phyloP scores from a whole-genome alignment of 148 eudicot genomes.

The Camellia japonica region DNA sequence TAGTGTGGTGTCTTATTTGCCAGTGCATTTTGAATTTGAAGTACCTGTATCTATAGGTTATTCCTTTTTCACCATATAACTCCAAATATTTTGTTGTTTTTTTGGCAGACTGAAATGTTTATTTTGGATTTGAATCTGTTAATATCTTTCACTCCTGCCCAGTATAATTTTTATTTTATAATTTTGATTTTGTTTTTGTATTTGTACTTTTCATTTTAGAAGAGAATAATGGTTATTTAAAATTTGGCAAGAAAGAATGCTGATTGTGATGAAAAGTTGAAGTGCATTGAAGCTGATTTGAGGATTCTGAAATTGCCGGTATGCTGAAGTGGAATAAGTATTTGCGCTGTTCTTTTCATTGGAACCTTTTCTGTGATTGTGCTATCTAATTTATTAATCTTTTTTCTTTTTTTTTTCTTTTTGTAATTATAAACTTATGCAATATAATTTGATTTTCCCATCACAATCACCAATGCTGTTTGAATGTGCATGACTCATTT shows the following conservation, averaged over 20 bases:
- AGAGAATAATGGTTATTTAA: conserved; percentile 5
- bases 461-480: too few species aligned
- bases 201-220: neutral
- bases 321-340: conserved; percentile 8
- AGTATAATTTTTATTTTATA: neutral
- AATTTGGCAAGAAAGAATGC: conserved; percentile 49
- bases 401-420: too few species aligned
- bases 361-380: neutral
- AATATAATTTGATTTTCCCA: too few species aligned
- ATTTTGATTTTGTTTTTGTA: neutral
- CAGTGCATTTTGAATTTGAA: neutral
- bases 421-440: too few species aligned
- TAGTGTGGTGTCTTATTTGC: neutral
- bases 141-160: neutral
- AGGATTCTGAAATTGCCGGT: conserved; percentile 82
- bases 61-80: neutral
- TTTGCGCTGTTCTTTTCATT: neutral
- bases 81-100: neutral
- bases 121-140: neutral
- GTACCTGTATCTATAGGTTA: neutral
- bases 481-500: neutral
- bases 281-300: conserved; percentile 82
- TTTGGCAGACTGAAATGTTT: neutral
- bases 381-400: neutral
- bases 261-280: conserved; percentile 47